phyloP scores from a whole-genome alignment of 768 basidiomycete species.

The Lactarius psammicola region DNA sequence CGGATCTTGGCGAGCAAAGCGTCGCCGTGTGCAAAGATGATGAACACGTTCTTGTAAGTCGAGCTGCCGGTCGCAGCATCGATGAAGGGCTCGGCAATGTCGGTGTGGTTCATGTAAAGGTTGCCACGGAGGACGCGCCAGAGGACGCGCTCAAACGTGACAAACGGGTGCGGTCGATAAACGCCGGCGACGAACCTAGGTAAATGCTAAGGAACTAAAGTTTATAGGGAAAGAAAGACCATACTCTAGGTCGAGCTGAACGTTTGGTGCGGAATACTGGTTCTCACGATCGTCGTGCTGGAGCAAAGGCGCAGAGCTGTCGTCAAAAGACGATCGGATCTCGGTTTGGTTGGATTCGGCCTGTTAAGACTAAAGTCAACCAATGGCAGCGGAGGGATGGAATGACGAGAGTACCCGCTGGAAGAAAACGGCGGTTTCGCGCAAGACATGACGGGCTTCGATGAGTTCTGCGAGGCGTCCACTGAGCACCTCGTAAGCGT shows the following conservation, averaged over 20 bases:
- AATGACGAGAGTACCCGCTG: slow-evolving; percentile 60
- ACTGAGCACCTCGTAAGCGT: slow-evolving; percentile 84
- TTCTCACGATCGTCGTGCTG: slow-evolving; percentile 86
- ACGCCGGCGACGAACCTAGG: slow-evolving; percentile 91
- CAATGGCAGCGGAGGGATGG: neutral
- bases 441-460: slow-evolving; percentile 91
- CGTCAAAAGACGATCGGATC: slow-evolving; percentile 88
- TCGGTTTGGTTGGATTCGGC: slow-evolving; percentile 76
- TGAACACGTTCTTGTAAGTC: slow-evolving; percentile 97
- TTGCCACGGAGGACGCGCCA: slow-evolving; percentile 99
- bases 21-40: slow-evolving; percentile 97
- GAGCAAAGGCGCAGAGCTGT: slow-evolving; percentile 84
- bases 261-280: slow-evolving; percentile 45
- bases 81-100: slow-evolving; percentile 89
- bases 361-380: slow-evolving; percentile 38
- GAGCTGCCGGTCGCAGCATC: slow-evolving; percentile 81
- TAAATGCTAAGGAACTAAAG: slow-evolving; percentile 9
- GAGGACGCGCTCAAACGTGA: slow-evolving; percentile 92
- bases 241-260: slow-evolving; percentile 88
- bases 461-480: slow-evolving; percentile 83
- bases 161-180: slow-evolving; percentile 84
- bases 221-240: slow-evolving; percentile 32
- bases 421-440: slow-evolving; percentile 96
- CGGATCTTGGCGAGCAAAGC: slow-evolving; percentile 93
- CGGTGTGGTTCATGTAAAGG: slow-evolving; percentile 97